Evolutionary conservation across 495 filamentous ascomycete species (phyloP), one percentile per base, ranked within the genome.

Genomic region (Echria macrotheca): DNA sequence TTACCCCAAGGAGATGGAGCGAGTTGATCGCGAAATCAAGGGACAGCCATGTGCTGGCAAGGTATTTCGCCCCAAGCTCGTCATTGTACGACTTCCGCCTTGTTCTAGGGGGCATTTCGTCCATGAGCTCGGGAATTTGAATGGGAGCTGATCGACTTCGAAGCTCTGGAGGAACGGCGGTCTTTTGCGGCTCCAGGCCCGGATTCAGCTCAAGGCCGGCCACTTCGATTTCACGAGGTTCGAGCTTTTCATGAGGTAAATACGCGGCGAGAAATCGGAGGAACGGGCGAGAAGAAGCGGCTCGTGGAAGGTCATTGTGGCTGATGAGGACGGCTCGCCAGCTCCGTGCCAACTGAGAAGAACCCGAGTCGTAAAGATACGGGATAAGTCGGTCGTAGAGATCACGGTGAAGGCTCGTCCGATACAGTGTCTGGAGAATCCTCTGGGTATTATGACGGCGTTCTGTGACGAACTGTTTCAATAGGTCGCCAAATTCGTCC

Each of bases 311-410:
- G 37, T 72, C 69, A 18, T 56, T 51, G n/a, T 69, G 55, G 19
- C 19, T 47, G 36, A 54, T 38, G 31, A 64, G 61, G 1, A 59
- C 40, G 9, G 43, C 31, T 25, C 89, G 84, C 83, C 86, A 89
- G 11, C 65, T 66, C 5, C 73, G 58, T 17, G 82, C 83, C 12
- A 77, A 49, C 2, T 69, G 56, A 15, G 70, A 72, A 26, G 70
- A 58, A 3, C 76, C 77, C 12, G 69, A 50, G 4, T 66, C 53
- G 49, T 78, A 74, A 1, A 89, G 64, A n/a, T 63, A 64, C 5
- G 77, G 72, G 9, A 94, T 73, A 18, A 84, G 56, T 4, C 62
- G 65, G 22, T 78, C 77, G 57, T 91, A 91, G 2, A 87, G 63
- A 23, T 72, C 63, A 43, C 75, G 76, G 57, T 76, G 55, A 25